Evolutionary conservation across 179 eudicot species (phyloP).

Genomic region (Camellia oleifera): DNA sequence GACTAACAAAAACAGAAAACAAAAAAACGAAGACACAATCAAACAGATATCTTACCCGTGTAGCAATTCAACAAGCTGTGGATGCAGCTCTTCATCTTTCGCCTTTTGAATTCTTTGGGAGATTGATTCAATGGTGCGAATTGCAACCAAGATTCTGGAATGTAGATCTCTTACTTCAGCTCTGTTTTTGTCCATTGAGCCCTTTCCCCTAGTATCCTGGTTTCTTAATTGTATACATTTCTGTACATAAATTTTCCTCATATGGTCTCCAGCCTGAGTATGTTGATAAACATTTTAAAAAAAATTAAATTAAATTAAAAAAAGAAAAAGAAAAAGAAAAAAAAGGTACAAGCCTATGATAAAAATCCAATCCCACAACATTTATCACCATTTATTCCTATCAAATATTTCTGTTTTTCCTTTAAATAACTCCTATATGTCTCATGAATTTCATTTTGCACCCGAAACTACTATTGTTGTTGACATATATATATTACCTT

Average conservation of each 20-base stretch:
- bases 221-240: constrained; percentile 40
- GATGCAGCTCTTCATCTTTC: constrained; percentile 66
- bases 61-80: constrained; percentile 52
- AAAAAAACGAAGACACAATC: not conserved
- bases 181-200: constrained; percentile 29
- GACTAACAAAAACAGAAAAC: not conserved
- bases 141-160: constrained; percentile 37
- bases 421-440: no score
- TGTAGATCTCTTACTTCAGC: constrained; percentile 37
- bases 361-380: not conserved
- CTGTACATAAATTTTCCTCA: constrained; percentile 38
- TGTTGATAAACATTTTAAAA: not conserved
- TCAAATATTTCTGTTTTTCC: no score
- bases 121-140: constrained; percentile 44
- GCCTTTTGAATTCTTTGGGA: constrained; percentile 46
- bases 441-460: no score
- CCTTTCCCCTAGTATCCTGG: constrained; percentile 25
- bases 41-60: constrained; percentile 40
- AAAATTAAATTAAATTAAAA: not conserved
- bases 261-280: constrained; percentile 43
- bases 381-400: not conserved
- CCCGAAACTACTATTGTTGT: no score
- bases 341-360: not conserved
- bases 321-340: not conserved
- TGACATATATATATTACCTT: constrained; percentile 34